Base-by-base conservation (phyloP, 1,284 basidiomycete genomes). In the Moesziomyces parantarcticus region DNA sequence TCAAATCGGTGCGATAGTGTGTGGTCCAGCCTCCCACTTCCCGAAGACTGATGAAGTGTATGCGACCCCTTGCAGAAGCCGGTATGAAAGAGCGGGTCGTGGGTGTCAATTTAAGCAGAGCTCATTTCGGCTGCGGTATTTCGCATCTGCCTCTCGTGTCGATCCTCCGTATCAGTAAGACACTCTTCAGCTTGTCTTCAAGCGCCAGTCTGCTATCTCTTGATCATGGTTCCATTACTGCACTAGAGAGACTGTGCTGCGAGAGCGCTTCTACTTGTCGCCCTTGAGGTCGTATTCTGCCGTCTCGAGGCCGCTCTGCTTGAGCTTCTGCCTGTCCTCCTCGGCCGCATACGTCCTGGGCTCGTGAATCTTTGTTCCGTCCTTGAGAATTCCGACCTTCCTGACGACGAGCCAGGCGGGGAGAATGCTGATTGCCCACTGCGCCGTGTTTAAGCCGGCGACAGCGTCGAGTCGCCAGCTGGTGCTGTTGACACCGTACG, bases 401-500 rank as follows among this genome's bases (percentile, higher is more conserved):
- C 62, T 57, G 9, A 84, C 62, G 3, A 82, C 78, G 44, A 79
- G 50, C 80, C 79, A 83, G 1, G 78, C 81, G 2, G 75, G 70
- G 2, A 69, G 11, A 10, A 77, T 45, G n/a, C 75, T 66, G 25
- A 83, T 4, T 16, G 74, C 75, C 50, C 59, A 82, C 41, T 82
- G 71, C 1, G 59, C 83, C n/a, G 78, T 67, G 61, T 84, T 80
- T 50, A 84, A 53, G 0, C 73, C 74, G 1, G 79, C 80, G 0
- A 83, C 76, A 1, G 75, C 76, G 26, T 82, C 76, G 1, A 78
- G 60, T 2, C 82, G 64, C 39, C 62, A 75, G 41, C 72, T 69
- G 3, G 74, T 72, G 7, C 78, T 68, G 52, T 79, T 80, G 54
- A 84, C 57, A 1, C 81, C 82, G 53, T 81, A 84, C 3, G 68